A percentile compares a stretch with the other conserved stretches of the same genome.
Conservation (phyloP, 2,329 filamentous ascomycete genomes). For the Aspergillus costaricaensis region DNA sequence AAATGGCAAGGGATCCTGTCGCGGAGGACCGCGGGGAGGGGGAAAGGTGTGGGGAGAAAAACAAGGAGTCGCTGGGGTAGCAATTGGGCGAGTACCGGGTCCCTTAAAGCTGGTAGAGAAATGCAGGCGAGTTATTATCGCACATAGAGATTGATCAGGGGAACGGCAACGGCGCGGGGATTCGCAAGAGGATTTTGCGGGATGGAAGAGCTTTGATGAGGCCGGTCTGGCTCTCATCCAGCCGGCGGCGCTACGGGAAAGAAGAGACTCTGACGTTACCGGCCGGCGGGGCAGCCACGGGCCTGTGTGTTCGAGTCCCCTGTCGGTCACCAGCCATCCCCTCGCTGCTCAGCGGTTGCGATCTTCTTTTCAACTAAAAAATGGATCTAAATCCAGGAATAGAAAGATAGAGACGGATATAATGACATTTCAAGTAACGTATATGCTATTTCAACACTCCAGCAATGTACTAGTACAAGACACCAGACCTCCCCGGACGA, state of each 20-base stretch:
- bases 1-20: slow-evolving; percentile 38
- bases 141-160: slow-evolving; percentile 9
- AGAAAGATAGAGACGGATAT: too few species aligned
- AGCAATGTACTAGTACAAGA: slow-evolving; percentile 25
- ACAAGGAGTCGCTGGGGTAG: slow-evolving; percentile 1
- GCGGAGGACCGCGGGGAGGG: slow-evolving; percentile 21
- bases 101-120: slow-evolving; percentile 2
- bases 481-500: slow-evolving; percentile 6
- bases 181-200: slow-evolving; percentile 11
- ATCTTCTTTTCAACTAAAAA: too few species aligned
- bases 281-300: slow-evolving; percentile 23
- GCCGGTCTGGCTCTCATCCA: slow-evolving; percentile 1
- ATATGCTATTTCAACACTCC: slow-evolving; percentile 16
- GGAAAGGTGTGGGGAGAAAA: slow-evolving; percentile 7
- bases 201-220: slow-evolving; percentile 14
- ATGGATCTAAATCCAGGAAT: too few species aligned
- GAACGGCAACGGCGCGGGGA: slow-evolving; percentile 8
- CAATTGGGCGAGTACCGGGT: slow-evolving; percentile 18
- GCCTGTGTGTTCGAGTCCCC: background rate
- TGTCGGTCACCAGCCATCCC: background rate
- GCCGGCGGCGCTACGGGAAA: slow-evolving; percentile 18
- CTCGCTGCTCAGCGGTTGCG: too few species aligned
- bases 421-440: background rate
- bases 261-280: slow-evolving; percentile 27
- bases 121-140: slow-evolving; percentile 6